These are phyloP conservation scores for Craterostigma plantagineum DNA, from an alignment of 257 asterid species.

Conservation along the genomic window DNA sequence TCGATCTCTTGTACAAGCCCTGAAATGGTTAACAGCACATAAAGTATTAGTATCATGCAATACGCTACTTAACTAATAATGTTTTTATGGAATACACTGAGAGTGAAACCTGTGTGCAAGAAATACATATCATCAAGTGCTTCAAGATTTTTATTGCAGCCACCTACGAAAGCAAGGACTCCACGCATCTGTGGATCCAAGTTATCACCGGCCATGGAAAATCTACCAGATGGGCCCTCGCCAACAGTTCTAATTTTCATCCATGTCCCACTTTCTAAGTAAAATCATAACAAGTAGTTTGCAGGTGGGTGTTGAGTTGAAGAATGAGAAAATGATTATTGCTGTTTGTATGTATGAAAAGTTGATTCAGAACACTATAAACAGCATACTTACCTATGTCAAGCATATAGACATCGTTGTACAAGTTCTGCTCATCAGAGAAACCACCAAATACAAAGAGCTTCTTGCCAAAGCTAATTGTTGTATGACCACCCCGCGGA, in stretches of 20 bases:
- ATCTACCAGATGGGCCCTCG: conserved; percentile 81
- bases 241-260: conserved; percentile 45
- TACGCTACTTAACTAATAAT: too few species aligned
- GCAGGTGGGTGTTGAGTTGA: background rate
- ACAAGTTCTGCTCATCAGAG: conserved; percentile 75
- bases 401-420: conserved; percentile 68
- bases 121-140: conserved; percentile 79
- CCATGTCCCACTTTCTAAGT: conserved; percentile 71
- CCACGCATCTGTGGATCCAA: conserved; percentile 84
- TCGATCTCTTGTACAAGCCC: conserved; percentile 48
- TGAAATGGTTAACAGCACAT: conserved; percentile 11
- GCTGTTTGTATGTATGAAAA: too few species aligned
- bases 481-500: conserved; percentile 96
- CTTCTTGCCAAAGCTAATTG: conserved; percentile 58
- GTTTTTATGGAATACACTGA: too few species aligned
- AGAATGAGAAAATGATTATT: background rate
- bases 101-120: conserved; percentile 62
- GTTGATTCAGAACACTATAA: background rate
- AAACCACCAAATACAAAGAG: conserved; percentile 92
- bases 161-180: conserved; percentile 71
- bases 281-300: conserved; percentile 3
- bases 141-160: conserved; percentile 92
- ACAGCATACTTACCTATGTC: conserved; percentile 87
- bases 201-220: conserved; percentile 88
- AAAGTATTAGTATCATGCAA: background rate